Conservation (phyloP, 345 rosid species). For the Barbarea vulgaris region DNA sequence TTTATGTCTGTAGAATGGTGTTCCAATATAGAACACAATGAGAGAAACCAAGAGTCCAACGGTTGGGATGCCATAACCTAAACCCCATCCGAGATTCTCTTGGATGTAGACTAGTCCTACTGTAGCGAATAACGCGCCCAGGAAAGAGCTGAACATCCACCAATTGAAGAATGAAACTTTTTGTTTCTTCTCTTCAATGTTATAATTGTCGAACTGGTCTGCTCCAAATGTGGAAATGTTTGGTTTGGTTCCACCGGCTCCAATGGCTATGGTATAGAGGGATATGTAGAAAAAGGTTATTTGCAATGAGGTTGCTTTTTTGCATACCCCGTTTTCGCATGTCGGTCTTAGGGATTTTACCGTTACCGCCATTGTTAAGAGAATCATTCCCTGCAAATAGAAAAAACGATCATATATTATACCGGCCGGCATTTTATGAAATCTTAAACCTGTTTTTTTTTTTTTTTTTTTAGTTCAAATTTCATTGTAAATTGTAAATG, state of each 20-base stretch:
- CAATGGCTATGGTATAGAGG: constrained; percentile 76
- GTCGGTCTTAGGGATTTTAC: constrained; percentile 63
- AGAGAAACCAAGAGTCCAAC: constrained; percentile 69
- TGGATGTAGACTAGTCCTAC: constrained; percentile 85
- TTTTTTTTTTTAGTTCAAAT: not conserved
- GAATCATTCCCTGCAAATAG: constrained; percentile 78
- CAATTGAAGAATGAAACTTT: constrained; percentile 91
- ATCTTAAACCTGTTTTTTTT: not conserved
- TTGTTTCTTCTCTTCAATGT: constrained; percentile 57
- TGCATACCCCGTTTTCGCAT: constrained; percentile 68
- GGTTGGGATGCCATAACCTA: constrained; percentile 87
- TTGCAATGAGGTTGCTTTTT: constrained; percentile 69
- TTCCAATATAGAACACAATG: constrained; percentile 73
- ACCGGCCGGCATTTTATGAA: not conserved
- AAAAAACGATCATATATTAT: not conserved
- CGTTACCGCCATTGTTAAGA: constrained; percentile 76
- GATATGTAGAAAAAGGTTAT: constrained; percentile 69
- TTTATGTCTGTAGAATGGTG: constrained; percentile 82
- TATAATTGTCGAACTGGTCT: constrained; percentile 84
- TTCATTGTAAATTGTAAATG: not conserved
- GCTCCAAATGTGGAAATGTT: constrained; percentile 96
- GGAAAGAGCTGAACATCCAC: constrained; percentile 94
- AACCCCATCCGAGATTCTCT: constrained; percentile 87
- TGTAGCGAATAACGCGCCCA: constrained; percentile 77
- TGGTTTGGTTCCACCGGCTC: constrained; percentile 92